Evolutionary conservation across 225 moss, liverwort and hornwort genomes (phyloP).

Genomic region (Pseudisothecium myosuroides): DNA sequence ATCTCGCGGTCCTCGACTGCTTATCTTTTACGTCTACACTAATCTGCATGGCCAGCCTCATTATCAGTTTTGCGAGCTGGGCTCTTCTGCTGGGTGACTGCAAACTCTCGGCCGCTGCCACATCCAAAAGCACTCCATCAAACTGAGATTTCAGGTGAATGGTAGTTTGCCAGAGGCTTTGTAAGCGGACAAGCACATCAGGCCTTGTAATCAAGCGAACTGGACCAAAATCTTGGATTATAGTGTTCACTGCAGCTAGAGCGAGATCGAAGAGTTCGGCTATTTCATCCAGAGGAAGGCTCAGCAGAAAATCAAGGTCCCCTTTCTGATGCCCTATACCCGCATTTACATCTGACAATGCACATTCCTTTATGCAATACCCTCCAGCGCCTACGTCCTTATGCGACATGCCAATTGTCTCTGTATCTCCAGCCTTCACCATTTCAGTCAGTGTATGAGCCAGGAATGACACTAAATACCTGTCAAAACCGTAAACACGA

Average conservation of each 20-base stretch:
- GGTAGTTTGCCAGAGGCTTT: conserved; percentile 7
- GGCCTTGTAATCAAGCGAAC: background rate
- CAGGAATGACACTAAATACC: conserved; percentile 43
- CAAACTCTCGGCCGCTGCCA: background rate
- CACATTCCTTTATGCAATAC: background rate
- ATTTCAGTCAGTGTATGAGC: conserved; percentile 13
- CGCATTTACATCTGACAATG: background rate
- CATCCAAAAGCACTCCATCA: background rate
- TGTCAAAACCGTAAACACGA: conserved; percentile 10
- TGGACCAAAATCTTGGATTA: background rate
- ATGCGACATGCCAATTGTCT: background rate
- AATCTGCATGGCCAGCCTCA: conserved; percentile 15
- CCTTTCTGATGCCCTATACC: background rate
- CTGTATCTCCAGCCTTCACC: background rate
- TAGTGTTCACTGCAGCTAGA: conserved; percentile 14
- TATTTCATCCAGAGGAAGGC: background rate
- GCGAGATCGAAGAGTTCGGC: conserved; percentile 8
- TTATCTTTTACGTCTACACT: background rate
- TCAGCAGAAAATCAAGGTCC: background rate
- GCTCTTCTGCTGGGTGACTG: background rate
- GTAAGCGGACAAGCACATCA: background rate
- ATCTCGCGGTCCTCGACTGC: background rate
- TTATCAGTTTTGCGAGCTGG: conserved; percentile 26
- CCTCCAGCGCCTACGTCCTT: background rate
- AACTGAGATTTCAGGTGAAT: background rate